Percentiles rank a stretch among this genome's conserved stretches.
Evolutionary conservation across 352 stramenopile species (phyloP).

Genomic region (Phytophthora citrophthora): DNA sequence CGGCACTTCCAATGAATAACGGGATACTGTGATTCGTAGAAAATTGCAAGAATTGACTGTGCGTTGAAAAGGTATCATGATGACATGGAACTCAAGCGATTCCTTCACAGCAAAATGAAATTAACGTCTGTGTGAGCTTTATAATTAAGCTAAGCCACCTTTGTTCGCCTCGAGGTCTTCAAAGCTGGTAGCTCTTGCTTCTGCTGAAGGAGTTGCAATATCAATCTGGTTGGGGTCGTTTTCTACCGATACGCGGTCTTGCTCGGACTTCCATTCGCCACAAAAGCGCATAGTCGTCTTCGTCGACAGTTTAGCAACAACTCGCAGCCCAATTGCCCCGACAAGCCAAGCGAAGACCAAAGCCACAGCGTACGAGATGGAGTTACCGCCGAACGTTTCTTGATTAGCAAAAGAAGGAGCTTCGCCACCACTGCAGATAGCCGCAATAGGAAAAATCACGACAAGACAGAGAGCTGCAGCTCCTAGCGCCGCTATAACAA

Average conservation of each 20-base stretch:
- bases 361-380: conserved; percentile 8
- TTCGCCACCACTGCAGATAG: not conserved
- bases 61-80: too few species aligned
- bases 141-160: not conserved
- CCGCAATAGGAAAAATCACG: not conserved
- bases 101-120: not conserved
- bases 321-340: conserved; percentile 1
- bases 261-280: not conserved
- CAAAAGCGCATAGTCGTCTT: conserved; percentile 15
- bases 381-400: not conserved
- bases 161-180: not conserved
- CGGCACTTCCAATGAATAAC: conserved; percentile 12
- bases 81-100: not conserved
- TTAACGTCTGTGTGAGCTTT: not conserved
- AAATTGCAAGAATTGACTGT: conserved; percentile 1
- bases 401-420: not conserved
- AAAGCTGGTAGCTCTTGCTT: not conserved
- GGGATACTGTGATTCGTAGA: conserved; percentile 23
- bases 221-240: not conserved
- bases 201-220: not conserved
- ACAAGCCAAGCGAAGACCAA: conserved; percentile 8
- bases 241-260: not conserved
- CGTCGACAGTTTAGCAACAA: conserved; percentile 13
- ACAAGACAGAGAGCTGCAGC: not conserved
- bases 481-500: not conserved